Conservation (phyloP, 805 yeast species). For the Hyphopichia homilentoma region DNA sequence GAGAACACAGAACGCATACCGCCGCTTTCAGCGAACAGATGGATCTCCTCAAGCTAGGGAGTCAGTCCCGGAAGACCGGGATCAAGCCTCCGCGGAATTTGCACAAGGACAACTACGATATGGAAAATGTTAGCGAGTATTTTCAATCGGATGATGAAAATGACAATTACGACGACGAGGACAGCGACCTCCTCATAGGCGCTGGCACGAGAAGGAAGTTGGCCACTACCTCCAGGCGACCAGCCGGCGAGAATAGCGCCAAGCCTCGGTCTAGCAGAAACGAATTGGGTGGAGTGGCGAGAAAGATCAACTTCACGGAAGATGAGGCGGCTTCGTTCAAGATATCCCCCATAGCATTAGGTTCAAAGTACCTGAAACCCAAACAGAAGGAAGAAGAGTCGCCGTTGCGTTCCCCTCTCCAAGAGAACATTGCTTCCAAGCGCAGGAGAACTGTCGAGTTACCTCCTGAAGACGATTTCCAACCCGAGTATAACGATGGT, state of each 20-base stretch:
- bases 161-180: conserved; percentile 10
- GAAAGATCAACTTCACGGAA: conserved; percentile 33
- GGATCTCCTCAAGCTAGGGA: conserved; percentile 49
- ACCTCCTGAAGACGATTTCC: conserved; percentile 9
- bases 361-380: conserved; percentile 12
- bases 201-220: conserved; percentile 5
- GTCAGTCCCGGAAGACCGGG: conserved; percentile 65
- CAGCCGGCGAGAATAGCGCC: conserved; percentile 1
- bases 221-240: not conserved
- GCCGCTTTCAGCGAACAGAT: conserved; percentile 10
- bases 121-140: conserved; percentile 70
- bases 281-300: conserved; percentile 23
- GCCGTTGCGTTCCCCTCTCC: conserved; percentile 28
- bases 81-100: conserved; percentile 44
- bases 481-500: conserved; percentile 22
- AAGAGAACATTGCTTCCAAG: conserved; percentile 11
- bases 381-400: conserved; percentile 24
- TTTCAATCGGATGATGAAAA: conserved; percentile 56
- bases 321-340: conserved; percentile 29
- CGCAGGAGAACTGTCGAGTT: conserved; percentile 1
- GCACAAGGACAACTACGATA: conserved; percentile 52
- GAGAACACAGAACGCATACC: not conserved
- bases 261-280: conserved; percentile 6
- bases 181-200: not conserved
- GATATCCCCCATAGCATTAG: conserved; percentile 24